Base-by-base conservation (phyloP, 1,284 basidiomycete species). In the Cystobasidium pallidum region DNA sequence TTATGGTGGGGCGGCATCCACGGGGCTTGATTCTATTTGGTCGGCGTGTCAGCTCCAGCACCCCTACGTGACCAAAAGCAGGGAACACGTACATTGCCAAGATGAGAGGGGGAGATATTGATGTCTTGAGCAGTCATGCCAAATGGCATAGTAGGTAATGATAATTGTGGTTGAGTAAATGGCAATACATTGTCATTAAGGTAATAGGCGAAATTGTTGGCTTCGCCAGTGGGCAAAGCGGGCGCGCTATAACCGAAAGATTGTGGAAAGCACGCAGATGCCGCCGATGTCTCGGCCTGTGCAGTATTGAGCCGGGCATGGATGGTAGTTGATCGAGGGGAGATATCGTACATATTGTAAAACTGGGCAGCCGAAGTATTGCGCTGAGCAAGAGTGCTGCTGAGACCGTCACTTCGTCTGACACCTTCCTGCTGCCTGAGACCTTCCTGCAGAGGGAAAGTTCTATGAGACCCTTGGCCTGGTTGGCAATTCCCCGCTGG, bases 111-210 rank as follows among this genome's bases (percentile, higher is more conserved):
- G 19, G 15, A 2, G 2, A 21, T 17, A 1, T 28, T 28, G 26
- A 24, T 41, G 1, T 47, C 62, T 6, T 51, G 43, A 17, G 39
- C 10, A 15, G 47, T 24, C 47, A 64, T 64, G n/a, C 62, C 62
- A 24, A 64, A 64, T 17, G 62, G 62, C 62, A 64, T 64, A 51
- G 26, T 64, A 1, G 62, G 62, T 24, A 64, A 36, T 8, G 62
- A 64, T 36, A 64, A 8, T 39, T 36, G 34, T 15, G 43, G 26
- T 0, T 64, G 45, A 8, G 34, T 47, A 34, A 64, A 64, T 10
- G 39, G 43, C 47, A 64, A 3, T 4, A 28, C 32, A 3, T n/a
- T 51, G 11, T 36, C 54, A 34, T 57, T 57, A 6, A 36, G 2
- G 21, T 34, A 57, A 3, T 17, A 57, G 19, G 17, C 54, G 19